A percentile compares a stretch with the other conserved stretches of the same genome.
These are phyloP conservation scores for Suzukiozyma palmioleophila DNA, from an alignment of 1,139 yeast species.

Conservation along the genomic window DNA sequence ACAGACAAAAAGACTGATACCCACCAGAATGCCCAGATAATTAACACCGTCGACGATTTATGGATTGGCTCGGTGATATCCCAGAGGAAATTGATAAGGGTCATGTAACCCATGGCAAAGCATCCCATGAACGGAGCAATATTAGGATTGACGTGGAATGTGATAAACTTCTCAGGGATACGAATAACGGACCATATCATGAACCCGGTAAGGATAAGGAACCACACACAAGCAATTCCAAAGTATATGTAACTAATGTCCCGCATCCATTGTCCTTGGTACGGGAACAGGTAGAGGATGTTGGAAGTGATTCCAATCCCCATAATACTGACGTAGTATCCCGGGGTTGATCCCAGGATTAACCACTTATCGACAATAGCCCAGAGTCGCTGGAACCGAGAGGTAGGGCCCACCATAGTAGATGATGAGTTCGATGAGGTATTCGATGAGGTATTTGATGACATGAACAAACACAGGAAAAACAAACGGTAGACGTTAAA, in stretches of 20 bases:
- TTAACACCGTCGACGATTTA: not conserved
- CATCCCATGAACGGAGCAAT: slow-evolving; percentile 69
- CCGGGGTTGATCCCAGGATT: slow-evolving; percentile 40
- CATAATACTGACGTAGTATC: slow-evolving; percentile 74
- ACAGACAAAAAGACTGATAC: slow-evolving; percentile 10
- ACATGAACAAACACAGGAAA: not conserved
- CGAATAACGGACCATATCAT: slow-evolving; percentile 21
- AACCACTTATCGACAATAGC: slow-evolving; percentile 1
- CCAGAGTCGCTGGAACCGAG: not conserved
- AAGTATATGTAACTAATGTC: slow-evolving; percentile 54
- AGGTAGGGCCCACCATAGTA: not conserved
- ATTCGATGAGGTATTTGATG: not conserved
- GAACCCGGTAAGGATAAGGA: slow-evolving; percentile 34
- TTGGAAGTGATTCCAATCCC: slow-evolving; percentile 73
- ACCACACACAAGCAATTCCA: slow-evolving; percentile 47
- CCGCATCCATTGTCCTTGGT: slow-evolving; percentile 55
- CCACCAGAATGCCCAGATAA: slow-evolving; percentile 16
- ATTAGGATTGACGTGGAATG: slow-evolving; percentile 40
- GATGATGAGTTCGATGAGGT: not conserved
- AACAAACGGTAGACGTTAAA: too few relatives aligned
- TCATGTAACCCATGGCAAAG: slow-evolving; percentile 70
- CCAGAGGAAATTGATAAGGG: slow-evolving; percentile 55
- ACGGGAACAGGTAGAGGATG: slow-evolving; percentile 62
- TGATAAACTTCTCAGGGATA: slow-evolving; percentile 24
- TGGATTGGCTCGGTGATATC: slow-evolving; percentile 25